These are phyloP conservation scores for Acanthamoeba castellanii DNA, from an alignment of 208 protist species.

Conservation along the genomic window DNA sequence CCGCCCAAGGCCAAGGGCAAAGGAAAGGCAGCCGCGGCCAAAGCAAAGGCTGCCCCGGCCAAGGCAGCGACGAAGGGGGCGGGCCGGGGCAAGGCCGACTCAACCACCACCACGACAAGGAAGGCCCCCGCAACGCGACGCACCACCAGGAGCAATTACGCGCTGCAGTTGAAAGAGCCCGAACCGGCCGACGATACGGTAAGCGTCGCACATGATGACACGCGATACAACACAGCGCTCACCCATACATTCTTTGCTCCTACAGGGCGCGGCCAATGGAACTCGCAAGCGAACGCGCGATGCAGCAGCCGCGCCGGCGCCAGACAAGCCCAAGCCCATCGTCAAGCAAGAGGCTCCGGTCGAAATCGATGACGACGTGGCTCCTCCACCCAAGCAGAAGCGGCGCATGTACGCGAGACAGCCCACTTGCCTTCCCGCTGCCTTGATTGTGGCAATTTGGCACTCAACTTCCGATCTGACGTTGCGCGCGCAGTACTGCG, in stretches of 20 bases:
- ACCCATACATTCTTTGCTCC: too few species aligned
- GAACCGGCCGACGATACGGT: neutral
- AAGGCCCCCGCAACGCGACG: neutral
- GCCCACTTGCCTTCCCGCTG: neutral
- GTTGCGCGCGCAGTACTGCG: neutral
- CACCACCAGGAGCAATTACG: neutral
- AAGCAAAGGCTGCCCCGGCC: neutral
- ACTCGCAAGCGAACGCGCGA: neutral
- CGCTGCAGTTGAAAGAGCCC: neutral
- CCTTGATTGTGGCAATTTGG: neutral
- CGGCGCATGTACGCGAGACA: neutral
- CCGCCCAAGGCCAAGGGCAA: neutral
- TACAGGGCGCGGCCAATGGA: neutral
- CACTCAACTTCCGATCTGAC: neutral
- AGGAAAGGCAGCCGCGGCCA: neutral
- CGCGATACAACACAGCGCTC: neutral
- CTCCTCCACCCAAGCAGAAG: conserved; percentile 6
- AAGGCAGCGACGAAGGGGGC: neutral
- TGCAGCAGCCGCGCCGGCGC: neutral
- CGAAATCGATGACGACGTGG: neutral
- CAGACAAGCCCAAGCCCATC: neutral
- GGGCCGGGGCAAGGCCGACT: neutral
- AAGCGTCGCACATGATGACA: neutral
- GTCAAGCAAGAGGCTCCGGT: neutral
- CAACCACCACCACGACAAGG: neutral